Evolutionary conservation across 2,329 filamentous ascomycete genomes (phyloP).

Genomic region (Coniochaeta ligniaria): DNA sequence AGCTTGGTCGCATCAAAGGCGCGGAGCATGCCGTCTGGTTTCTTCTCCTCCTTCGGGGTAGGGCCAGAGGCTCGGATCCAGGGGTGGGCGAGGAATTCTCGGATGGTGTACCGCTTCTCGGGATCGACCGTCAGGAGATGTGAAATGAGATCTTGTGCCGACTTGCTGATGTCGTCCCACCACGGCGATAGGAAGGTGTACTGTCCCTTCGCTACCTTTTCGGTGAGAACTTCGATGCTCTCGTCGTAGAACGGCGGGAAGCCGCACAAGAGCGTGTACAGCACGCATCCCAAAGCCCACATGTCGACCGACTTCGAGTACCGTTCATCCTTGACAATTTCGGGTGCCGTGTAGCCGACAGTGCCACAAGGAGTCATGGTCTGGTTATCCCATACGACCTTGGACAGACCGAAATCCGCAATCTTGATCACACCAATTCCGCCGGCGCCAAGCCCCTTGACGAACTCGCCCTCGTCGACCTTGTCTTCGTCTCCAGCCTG

Average conservation of each 20-base stretch:
- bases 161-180: constrained; percentile 98
- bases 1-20: constrained; percentile 51
- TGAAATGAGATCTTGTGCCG: constrained; percentile 87
- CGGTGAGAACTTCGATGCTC: constrained; percentile 91
- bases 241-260: constrained; percentile 99
- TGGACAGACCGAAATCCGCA: constrained; percentile 94
- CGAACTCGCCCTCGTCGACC: constrained; percentile 90
- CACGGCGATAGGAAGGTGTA: constrained; percentile 97
- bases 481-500: constrained; percentile 94
- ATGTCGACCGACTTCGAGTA: constrained; percentile 99
- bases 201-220: constrained; percentile 94
- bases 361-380: constrained; percentile 99
- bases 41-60: constrained; percentile 55
- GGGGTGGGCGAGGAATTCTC: constrained; percentile 86
- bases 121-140: constrained; percentile 93
- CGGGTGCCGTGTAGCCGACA: constrained; percentile 89
- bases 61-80: constrained; percentile 67
- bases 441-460: constrained; percentile 72
- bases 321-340: constrained; percentile 97
- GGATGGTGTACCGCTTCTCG: constrained; percentile 89
- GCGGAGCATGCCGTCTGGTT: constrained; percentile 39
- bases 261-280: constrained; percentile 93
- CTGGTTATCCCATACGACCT: constrained; percentile 96
- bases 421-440: constrained; percentile 96
- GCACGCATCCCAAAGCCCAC: constrained; percentile 95